Evolutionary conservation across 805 yeast species (phyloP), one percentile per base, ranked within the genome.

Genomic region (Hanseniaspora lachancei): DNA sequence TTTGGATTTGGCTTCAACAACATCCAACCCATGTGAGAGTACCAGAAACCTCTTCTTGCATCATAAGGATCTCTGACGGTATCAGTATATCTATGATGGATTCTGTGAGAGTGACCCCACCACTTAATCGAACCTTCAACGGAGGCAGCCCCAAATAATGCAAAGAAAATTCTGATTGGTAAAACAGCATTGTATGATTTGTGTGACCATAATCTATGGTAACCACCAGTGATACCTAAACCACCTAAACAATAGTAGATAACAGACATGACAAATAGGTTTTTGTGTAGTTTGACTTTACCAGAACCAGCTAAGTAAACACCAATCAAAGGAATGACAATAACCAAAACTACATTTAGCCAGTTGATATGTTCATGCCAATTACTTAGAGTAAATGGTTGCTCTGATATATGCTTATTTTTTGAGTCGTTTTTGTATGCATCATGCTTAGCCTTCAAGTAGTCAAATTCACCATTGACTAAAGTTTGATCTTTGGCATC

Each of bases 11-110:
- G 86, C 68, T 82, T 81, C 57, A 74, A 65, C 60, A 86, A 73
- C 91, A 86, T 84, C 95, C 95, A 86, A 43, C 91, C 91, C 74
- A 86, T 72, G 72, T 86, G 95, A 34, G 87, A 79, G 66, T 77
- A 86, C 88, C 89, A 84, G 68, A 85, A 80, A 18, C 95, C 95
- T 64, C 74, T 74, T 72, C 89, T 78, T 20, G 95, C 93, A 66
- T 86, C 93, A 66, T 85, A 86, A 53, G 95, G 95, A 69, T 86
- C 95, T 73, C 91, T 79, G 57, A 68, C 65, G 29, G 93, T 86
- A 70, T 86, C 95, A 5, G 93, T 85, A 70, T 84, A 86, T 73
- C 95, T 77, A 72, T 86, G 95, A 68, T 86, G 95, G 57, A 85
- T 76, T 77, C 95, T 78, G 71, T 86, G 95, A 53, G 84, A 77